Evolutionary conservation across 2,329 filamentous ascomycete genomes (phyloP), one percentile per base, ranked within the genome.

Genomic region (Arachnomyces sp.): DNA sequence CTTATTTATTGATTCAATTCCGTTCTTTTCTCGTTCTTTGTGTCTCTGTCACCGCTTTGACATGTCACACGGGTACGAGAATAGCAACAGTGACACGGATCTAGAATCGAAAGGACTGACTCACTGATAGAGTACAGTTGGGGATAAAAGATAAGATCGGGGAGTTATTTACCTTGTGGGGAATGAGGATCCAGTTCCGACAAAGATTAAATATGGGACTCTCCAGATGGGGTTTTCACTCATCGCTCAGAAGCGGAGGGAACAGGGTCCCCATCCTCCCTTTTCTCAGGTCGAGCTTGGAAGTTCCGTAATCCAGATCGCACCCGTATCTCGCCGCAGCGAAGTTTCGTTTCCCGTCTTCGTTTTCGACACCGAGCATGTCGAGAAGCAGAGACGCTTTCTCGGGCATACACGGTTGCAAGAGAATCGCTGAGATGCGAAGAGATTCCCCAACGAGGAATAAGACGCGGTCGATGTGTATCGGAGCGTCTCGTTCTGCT

Each of bases 391-490:
- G 67, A 8, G 65, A 63, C 34, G 86, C 76, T 61, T 93, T 94
- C 31, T 68, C 71, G 0, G 92, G 92, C 75, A 98, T 94, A 55
- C 89, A 86, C 1, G 92, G 88, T 61, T 95, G 89, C 33, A 98
- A 68, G 34, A 96, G 69, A 51, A 98, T 95, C 11, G 82, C 86
- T 1, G 73, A 70, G 16, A 95, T 77, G 29, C 92, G 82, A 34
- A 95, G 60, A 3, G 83, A 76, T 63, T 98, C 92, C 7, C 81
- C 76, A 32, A 73, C 71, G 32, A 83, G 72, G 59, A 78, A 95
- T 18, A 98, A 71, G 29, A 75, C 73, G 50, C 72, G 68, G 48
- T 81, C 67, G 12, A 81, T 64, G 2, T 72, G 61, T 33, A 40
- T 55, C 1, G 58, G 62, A 28, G 62, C 62, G 2, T 58, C 53